Conservation (phyloP, 169 alveolate genomes). For the Theileria parva region DNA sequence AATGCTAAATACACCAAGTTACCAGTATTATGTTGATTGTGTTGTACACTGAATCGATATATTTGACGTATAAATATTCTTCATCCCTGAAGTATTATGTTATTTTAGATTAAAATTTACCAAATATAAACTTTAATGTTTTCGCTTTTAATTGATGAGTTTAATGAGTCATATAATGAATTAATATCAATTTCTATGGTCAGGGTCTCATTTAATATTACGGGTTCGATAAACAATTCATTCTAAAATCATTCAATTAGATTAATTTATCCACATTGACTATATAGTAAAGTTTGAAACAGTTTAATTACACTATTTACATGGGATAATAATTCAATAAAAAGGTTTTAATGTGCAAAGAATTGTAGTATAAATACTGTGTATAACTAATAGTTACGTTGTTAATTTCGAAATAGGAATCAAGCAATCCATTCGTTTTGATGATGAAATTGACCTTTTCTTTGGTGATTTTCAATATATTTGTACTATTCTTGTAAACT, state of each 20-base stretch:
- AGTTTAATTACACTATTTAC: background rate
- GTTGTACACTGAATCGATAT: constrained; percentile 47
- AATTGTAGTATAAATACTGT: background rate
- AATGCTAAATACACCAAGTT: background rate
- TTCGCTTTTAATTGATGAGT: constrained; percentile 58
- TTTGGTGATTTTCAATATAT: constrained; percentile 9
- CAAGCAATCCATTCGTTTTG: constrained; percentile 27
- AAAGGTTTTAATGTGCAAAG: constrained; percentile 4
- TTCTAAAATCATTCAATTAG: constrained; percentile 6
- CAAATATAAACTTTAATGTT: constrained; percentile 34
- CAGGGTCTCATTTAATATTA: constrained; percentile 17
- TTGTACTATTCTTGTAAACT: constrained; percentile 7
- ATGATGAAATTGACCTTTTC: constrained; percentile 15
- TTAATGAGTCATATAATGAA: constrained; percentile 53
- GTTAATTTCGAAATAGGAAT: constrained; percentile 23
- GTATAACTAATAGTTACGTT: background rate
- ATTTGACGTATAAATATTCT: constrained; percentile 39
- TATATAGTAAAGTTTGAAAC: no score
- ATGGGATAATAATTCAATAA: background rate
- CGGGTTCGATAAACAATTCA: constrained; percentile 49
- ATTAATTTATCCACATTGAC: constrained; percentile 21
- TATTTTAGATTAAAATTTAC: background rate
- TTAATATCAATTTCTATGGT: constrained; percentile 45
- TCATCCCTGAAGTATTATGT: constrained; percentile 22
- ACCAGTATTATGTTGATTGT: constrained; percentile 55